A percentile compares a stretch with the other conserved stretches of the same genome.
These are phyloP conservation scores for Solanum chaucha DNA, from an alignment of 257 asterid genomes.

Conservation along the genomic window DNA sequence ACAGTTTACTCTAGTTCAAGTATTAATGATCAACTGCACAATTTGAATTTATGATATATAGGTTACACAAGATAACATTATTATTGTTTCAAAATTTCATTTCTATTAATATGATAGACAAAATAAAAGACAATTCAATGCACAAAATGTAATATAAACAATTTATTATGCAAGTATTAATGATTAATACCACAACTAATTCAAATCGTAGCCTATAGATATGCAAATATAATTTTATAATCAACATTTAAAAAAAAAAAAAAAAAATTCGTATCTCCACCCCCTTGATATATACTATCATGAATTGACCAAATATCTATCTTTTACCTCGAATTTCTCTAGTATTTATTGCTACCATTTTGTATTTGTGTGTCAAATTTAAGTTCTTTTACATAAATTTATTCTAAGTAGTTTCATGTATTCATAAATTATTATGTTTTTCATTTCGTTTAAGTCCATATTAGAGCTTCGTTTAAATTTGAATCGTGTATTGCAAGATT, in stretches of 20 bases:
- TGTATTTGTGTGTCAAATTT: not conserved
- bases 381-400: not conserved
- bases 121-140: not conserved
- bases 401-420: too few species aligned
- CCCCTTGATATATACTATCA: not conserved
- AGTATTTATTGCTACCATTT: not conserved
- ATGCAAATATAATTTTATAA: not conserved
- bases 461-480: too few species aligned
- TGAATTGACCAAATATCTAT: not conserved
- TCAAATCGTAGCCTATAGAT: not conserved
- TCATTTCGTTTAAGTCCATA: too few species aligned
- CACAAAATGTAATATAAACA: not conserved
- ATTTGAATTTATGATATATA: not conserved
- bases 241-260: not conserved
- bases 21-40: accelerated
- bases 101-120: not conserved
- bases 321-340: not conserved
- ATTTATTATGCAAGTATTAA: not conserved
- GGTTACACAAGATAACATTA: not conserved
- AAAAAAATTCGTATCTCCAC: not conserved
- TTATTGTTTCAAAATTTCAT: not conserved
- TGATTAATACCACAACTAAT: not conserved
- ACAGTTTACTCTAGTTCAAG: not conserved
- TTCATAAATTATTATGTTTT: too few species aligned
- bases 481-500: too few species aligned